These are phyloP conservation scores for Penicillium longicatenatum DNA, from an alignment of 495 filamentous ascomycete species.

Conservation along the genomic window DNA sequence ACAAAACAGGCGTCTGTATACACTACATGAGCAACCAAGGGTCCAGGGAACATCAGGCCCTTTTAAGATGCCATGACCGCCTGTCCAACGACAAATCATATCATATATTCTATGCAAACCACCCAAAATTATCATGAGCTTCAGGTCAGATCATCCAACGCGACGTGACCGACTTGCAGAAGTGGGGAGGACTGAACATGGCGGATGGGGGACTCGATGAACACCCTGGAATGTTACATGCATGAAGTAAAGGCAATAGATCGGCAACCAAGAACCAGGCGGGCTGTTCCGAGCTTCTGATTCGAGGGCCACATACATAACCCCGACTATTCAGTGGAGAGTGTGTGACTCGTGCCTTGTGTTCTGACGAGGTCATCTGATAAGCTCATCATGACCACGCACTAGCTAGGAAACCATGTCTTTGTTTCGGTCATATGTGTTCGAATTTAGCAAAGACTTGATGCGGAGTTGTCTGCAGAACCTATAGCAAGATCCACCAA, in stretches of 20 bases:
- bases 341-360: neutral
- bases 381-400: neutral
- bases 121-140: neutral
- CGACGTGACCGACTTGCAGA: neutral
- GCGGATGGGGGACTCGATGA: neutral
- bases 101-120: neutral
- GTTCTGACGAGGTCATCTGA: slow-evolving; percentile 16
- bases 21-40: neutral
- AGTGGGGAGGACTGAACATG: neutral
- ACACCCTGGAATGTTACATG: slow-evolving; percentile 14
- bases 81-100: neutral
- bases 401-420: neutral
- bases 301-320: neutral
- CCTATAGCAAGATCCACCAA: neutral
- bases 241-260: neutral
- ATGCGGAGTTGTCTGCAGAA: neutral
- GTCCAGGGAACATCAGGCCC: neutral
- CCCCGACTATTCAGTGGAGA: neutral
- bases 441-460: neutral
- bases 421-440: no score
- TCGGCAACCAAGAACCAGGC: slow-evolving; percentile 5
- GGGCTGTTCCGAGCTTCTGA: neutral
- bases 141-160: neutral
- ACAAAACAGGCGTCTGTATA: neutral
- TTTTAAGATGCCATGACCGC: neutral